Conservation (phyloP, 257 asterid species). For the Solanum corneliomulleri region DNA sequence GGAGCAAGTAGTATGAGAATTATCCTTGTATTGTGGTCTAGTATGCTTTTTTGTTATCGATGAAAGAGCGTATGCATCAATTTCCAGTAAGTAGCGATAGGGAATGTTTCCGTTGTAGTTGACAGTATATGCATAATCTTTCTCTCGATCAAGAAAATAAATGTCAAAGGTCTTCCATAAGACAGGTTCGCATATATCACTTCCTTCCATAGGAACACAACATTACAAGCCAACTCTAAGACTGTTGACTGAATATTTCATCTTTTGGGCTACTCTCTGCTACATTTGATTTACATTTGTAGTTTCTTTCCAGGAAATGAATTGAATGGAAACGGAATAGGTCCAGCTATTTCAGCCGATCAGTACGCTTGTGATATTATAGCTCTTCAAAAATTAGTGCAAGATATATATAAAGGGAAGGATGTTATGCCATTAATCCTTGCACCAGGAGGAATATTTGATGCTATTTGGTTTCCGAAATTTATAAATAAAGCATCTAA, state of each 20-base stretch:
- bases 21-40: neutral
- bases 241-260: neutral
- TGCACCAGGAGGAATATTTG: conserved; percentile 87
- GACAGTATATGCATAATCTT: neutral
- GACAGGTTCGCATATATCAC: neutral
- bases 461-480: conserved; percentile 45
- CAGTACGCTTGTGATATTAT: conserved; percentile 48
- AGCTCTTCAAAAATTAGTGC: conserved; percentile 31
- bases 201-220: neutral
- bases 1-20: neutral
- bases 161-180: neutral
- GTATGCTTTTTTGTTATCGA: neutral
- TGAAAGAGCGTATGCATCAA: neutral
- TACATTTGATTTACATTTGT: neutral
- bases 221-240: neutral
- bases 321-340: conserved; percentile 68
- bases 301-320: conserved; percentile 52
- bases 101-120: neutral
- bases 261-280: neutral
- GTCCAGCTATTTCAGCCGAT: conserved; percentile 55
- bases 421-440: conserved; percentile 43
- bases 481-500: conserved; percentile 27
- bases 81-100: neutral
- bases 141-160: neutral
- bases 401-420: conserved; percentile 35